Percentiles rank a stretch among this genome's conserved stretches.
phyloP scores from a whole-genome alignment of 768 basidiomycete genomes.

The Boletus vinaceobasis region DNA sequence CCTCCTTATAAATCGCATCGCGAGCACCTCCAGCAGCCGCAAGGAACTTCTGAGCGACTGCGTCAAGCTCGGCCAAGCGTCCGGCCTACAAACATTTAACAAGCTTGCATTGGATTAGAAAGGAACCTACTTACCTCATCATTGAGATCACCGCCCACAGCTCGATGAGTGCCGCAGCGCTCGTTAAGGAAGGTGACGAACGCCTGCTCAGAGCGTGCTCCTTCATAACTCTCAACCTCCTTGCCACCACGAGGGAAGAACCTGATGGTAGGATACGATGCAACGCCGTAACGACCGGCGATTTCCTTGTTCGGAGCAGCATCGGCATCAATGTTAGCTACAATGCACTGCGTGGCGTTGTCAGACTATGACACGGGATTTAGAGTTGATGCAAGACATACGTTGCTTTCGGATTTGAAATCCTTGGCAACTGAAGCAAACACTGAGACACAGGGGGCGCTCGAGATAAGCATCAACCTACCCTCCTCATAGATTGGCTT shows the following conservation, averaged over 20 bases:
- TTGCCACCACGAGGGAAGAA: constrained; percentile 81
- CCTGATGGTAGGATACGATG: constrained; percentile 90
- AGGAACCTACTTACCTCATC: constrained; percentile 46
- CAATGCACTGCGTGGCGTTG: constrained; percentile 58
- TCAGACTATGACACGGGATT: constrained; percentile 5
- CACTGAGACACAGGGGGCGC: background rate
- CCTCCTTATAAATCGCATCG: constrained; percentile 62
- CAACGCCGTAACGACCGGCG: constrained; percentile 66
- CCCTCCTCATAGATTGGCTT: constrained; percentile 86
- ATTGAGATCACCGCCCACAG: constrained; percentile 76
- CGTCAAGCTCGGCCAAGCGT: constrained; percentile 72
- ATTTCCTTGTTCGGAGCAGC: constrained; percentile 73
- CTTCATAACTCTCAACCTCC: constrained; percentile 63
- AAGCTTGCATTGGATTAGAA: background rate
- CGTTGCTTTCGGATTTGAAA: constrained; percentile 75
- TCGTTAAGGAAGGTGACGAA: constrained; percentile 80
- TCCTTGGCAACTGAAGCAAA: constrained; percentile 59
- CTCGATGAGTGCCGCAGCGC: constrained; percentile 82
- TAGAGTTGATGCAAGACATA: constrained; percentile 31
- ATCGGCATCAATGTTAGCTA: constrained; percentile 91
- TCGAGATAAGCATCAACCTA: constrained; percentile 20
- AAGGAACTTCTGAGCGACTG: constrained; percentile 73
- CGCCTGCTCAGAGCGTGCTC: constrained; percentile 67
- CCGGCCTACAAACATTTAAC: constrained; percentile 61
- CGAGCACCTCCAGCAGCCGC: constrained; percentile 54